Conservation (phyloP, 1,284 basidiomycete species). For the Puccinia horiana region DNA sequence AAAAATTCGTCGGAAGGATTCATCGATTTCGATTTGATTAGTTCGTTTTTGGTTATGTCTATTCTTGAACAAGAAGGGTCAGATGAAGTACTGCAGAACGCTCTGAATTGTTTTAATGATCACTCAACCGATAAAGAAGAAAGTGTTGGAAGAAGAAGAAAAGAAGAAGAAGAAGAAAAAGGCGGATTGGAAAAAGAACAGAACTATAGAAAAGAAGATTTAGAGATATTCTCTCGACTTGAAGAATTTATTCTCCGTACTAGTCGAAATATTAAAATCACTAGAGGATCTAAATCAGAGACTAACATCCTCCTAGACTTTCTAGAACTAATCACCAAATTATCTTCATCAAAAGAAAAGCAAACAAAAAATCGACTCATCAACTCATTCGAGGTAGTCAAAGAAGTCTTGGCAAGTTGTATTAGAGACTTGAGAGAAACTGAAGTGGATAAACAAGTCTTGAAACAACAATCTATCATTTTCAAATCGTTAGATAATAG, state of each 20-base stretch:
- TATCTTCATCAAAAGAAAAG: too few relatives aligned
- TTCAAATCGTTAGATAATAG: constrained; percentile 25
- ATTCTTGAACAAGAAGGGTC: constrained; percentile 25
- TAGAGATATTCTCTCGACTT: constrained; percentile 1
- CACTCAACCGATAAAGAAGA: not conserved
- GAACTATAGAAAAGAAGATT: not conserved
- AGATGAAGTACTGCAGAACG: not conserved
- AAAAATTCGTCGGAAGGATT: constrained; percentile 18
- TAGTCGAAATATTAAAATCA: not conserved
- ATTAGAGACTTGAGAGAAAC: constrained; percentile 10
- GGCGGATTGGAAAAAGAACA: not conserved
- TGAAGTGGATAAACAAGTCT: not conserved
- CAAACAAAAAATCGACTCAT: not conserved
- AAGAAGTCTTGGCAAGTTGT: not conserved
- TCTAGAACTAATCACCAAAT: constrained; percentile 1
- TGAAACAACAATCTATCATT: constrained; percentile 10
- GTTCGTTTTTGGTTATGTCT: constrained; percentile 11
- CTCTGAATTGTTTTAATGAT: not conserved
- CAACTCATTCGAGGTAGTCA: not conserved
- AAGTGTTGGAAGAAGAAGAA: not conserved
- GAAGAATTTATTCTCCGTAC: constrained; percentile 9
- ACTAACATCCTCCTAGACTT: constrained; percentile 41
- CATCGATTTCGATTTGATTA: constrained; percentile 37
- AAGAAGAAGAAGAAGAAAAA: not conserved
- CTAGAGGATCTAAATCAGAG: constrained; percentile 23